Conservation (phyloP, 2,329 filamentous ascomycete species). For the Diplocarpon mali region DNA sequence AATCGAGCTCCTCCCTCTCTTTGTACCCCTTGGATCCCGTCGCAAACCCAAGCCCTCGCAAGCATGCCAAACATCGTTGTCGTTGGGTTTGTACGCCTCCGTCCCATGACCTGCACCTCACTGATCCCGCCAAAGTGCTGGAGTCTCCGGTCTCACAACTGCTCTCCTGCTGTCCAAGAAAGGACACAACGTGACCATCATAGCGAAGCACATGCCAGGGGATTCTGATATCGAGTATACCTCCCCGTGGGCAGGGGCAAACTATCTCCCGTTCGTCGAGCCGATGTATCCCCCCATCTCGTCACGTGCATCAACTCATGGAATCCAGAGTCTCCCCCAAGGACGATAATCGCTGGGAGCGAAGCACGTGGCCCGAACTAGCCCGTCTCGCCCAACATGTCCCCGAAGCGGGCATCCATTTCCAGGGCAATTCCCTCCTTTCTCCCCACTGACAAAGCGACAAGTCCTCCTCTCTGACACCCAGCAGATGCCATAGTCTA, state of each 20-base stretch:
- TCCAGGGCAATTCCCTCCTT: conserved; percentile 43
- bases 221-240: conserved; percentile 89
- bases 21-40: too few species aligned
- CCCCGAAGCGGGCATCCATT: conserved; percentile 71
- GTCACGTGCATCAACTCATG: background rate
- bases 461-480: background rate
- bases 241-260: conserved; percentile 81
- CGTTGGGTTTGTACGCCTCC: conserved; percentile 26
- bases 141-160: conserved; percentile 55
- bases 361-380: conserved; percentile 52
- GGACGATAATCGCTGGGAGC: conserved; percentile 42
- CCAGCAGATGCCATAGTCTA: conserved; percentile 39
- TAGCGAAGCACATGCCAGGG: conserved; percentile 85
- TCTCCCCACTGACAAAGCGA: background rate
- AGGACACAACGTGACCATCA: conserved; percentile 51
- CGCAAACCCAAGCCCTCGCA: background rate
- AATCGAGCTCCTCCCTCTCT: too few species aligned
- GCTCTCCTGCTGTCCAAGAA: conserved; percentile 50
- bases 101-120: background rate
- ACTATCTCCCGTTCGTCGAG: conserved; percentile 55
- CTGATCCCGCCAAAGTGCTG: conserved; percentile 37
- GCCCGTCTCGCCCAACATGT: conserved; percentile 49
- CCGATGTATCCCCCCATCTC: background rate
- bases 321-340: conserved; percentile 13
- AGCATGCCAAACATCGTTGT: conserved; percentile 30